Evolutionary conservation across 1,284 basidiomycete species (phyloP).

Genomic region (Prillingera fragicola): DNA sequence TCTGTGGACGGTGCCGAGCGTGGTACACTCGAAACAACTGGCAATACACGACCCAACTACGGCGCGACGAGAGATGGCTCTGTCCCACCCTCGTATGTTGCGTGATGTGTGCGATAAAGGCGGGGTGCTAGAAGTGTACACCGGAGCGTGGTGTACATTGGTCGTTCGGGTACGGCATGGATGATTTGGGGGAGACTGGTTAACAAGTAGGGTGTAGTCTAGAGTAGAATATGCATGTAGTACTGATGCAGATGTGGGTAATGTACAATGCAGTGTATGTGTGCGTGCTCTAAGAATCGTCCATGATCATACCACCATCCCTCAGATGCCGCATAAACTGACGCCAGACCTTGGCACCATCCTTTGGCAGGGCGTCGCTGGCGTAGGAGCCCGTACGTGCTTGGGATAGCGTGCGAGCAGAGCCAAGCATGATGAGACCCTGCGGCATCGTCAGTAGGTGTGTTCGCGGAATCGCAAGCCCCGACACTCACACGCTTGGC

Average conservation of each 20-base stretch:
- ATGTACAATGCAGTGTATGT: slow-evolving; percentile 1
- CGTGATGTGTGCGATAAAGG: too few relatives aligned
- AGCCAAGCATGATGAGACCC: slow-evolving; percentile 70
- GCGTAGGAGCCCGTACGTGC: slow-evolving; percentile 23
- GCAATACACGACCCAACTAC: too few relatives aligned
- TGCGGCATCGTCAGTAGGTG: slow-evolving; percentile 6
- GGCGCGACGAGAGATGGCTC: too few relatives aligned
- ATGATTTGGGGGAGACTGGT: too few relatives aligned
- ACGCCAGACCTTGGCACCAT: slow-evolving; percentile 38
- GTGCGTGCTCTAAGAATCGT: slow-evolving; percentile 7
- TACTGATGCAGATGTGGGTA: too few relatives aligned
- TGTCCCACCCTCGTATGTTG: too few relatives aligned
- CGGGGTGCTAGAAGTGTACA: too few relatives aligned
- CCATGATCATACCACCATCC: slow-evolving; percentile 26
- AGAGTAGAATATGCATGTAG: background rate
- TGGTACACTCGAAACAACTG: too few relatives aligned
- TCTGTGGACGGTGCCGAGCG: too few relatives aligned
- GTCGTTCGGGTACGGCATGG: too few relatives aligned
- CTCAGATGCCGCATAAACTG: slow-evolving; percentile 32
- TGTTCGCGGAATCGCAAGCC: background rate
- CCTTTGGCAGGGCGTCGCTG: slow-evolving; percentile 26
- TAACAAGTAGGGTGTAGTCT: too few relatives aligned
- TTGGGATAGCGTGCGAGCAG: slow-evolving; percentile 59
- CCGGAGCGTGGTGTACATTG: too few relatives aligned
- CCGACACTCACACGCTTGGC: slow-evolving; percentile 65